Evolutionary conservation across 2,329 filamentous ascomycete species (phyloP), one percentile per base, ranked within the genome.

Genomic region (Claviceps sp.): DNA sequence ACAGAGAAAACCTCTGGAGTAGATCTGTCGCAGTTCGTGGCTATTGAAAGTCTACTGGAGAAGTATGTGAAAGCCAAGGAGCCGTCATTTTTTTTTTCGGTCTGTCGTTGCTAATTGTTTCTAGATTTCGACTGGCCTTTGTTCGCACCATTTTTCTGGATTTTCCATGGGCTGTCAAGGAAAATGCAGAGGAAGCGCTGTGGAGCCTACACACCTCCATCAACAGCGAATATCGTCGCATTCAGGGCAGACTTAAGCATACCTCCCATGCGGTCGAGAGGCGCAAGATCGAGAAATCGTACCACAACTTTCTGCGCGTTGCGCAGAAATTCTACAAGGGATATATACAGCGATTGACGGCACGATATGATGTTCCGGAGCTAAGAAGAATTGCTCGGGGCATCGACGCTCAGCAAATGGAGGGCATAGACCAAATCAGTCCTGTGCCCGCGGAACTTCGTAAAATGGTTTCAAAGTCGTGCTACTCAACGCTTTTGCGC

Each of bases 291-390:
- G 84, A 87, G 65, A 90, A 86, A 68, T 77, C 84, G 57, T 97
- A 94, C 66, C 74, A 84, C 53, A 79, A 81, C 58, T 97, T 95
- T 65, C 81, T 97, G 59, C 94, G 91, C 68, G 84, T 84, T 47
- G 86, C 88, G 58, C 87, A 93, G 67, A 81, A 82, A 61, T 96
- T 95, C 67, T 97, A 97, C 73, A 82, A 86, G 61, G 83, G 82
- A 58, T 93, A 88, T 62, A 85, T 96, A 51, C 82, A 91, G 65
- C 81, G 84, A 52, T 74, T 96, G 24, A 82, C 85, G 50, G 74
- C 73, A 26, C 73, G 75, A 49, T 84, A 80, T 61, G 72, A 74
- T 53, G 72, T 78, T 53, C 69, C 68, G 37, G 74, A 76, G 60
- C 67, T 80, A 38, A 70, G 70, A 54, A 69, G 72, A 58, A 65